Evolutionary conservation across 768 basidiomycete genomes (phyloP), one percentile per base, ranked within the genome.

Genomic region (Serendipita sp.): DNA sequence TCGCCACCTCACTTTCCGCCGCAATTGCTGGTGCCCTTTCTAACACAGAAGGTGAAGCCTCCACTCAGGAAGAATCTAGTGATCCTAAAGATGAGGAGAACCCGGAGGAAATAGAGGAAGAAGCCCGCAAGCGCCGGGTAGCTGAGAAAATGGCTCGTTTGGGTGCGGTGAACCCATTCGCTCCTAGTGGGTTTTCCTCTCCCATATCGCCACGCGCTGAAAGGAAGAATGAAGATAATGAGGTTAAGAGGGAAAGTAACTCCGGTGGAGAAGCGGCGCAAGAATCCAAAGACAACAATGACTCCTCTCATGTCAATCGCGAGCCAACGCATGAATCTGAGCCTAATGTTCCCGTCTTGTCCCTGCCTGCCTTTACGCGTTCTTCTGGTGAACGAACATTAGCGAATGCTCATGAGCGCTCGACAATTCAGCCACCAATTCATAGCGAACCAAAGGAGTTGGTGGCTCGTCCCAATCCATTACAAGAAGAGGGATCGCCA

Each of bases 81-180:
- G 32, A 8, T n/a, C 10, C 28, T 4, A 60, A 28, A 11, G 56
- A 2, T 1, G 56, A 60, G 16, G 30, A 60, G 18, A 3, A 51
- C 46, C 48, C 32, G 2, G 15, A 30, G 16, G 68, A 79, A 56
- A 80, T 81, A 47, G 82, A 81, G 16, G 83, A 83, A 67, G 80
- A 75, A 66, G 74, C 78, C 1, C 79, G 82, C 41, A 78, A 79
- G 46, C 79, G 78, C 66, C 81, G 81, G 62, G 79, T 88, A 24
- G 81, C 85, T 28, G 85, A 83, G 66, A 76, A 74, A 24, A 70
- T 83, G 44, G 82, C 83, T 4, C 81, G 82, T 73, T 83, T 83
- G 76, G 87, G 86, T 15, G 79, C 81, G 68, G 74, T 79, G 75
- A 77, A 85, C 68, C 82, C 85, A 2, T 78, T 85, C 63, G 74